Conservation (phyloP, 371 early-diverging fungal species). For the Phascolomyces articulosus region DNA sequence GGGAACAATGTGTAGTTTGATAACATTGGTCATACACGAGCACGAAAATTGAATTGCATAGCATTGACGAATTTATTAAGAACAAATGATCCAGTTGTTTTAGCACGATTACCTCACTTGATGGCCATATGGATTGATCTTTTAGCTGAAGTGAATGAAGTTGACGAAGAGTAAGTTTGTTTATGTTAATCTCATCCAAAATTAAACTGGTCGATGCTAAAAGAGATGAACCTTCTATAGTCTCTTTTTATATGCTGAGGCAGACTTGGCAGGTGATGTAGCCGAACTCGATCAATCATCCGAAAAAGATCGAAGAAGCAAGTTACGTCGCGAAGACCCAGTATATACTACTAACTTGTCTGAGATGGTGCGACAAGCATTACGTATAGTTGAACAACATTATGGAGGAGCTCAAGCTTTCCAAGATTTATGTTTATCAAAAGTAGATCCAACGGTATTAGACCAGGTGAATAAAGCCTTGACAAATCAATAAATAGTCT, state of each 20-base stretch:
- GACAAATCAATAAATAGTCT: conserved; percentile 8
- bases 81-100: conserved; percentile 51
- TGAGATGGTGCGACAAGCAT: conserved; percentile 49
- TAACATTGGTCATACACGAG: conserved; percentile 71
- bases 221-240: conserved; percentile 28
- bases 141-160: conserved; percentile 61
- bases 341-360: conserved; percentile 62
- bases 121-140: conserved; percentile 71
- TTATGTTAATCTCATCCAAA: not conserved
- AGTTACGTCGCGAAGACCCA: conserved; percentile 57
- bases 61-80: conserved; percentile 66
- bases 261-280: conserved; percentile 59
- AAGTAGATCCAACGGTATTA: conserved; percentile 55
- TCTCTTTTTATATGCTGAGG: conserved; percentile 67
- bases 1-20: conserved; percentile 60
- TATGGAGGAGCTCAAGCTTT: conserved; percentile 46
- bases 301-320: conserved; percentile 48
- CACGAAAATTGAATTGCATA: conserved; percentile 75
- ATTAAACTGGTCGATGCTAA: not conserved
- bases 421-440: conserved; percentile 44
- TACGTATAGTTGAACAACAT: conserved; percentile 41
- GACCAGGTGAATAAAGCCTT: conserved; percentile 33
- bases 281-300: conserved; percentile 58
- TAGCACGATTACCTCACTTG: conserved; percentile 51
- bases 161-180: conserved; percentile 58